Conservation (phyloP, 164 flowering plant genomes). For the Vitis riparia region DNA sequence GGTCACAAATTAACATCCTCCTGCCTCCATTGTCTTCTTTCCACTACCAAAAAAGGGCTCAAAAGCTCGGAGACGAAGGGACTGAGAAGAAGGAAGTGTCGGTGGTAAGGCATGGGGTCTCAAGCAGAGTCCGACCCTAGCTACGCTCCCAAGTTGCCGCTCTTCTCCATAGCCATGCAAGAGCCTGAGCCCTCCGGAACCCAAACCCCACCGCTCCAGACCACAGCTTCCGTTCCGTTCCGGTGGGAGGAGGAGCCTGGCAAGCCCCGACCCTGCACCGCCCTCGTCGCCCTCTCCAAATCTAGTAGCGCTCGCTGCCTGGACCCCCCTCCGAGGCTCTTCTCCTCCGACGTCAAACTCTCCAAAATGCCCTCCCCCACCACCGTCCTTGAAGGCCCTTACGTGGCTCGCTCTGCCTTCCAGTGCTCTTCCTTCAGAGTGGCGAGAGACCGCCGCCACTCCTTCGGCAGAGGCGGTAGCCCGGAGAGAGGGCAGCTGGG, state of each 20-base stretch:
- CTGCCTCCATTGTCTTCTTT: too few relatives aligned
- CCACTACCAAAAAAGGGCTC: too few relatives aligned
- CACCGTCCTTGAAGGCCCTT: conserved; percentile 49
- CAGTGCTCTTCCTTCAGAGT: conserved; percentile 37
- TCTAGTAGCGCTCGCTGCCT: conserved; percentile 9
- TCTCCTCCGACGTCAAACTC: not conserved
- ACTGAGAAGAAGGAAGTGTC: not conserved
- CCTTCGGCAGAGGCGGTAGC: conserved; percentile 15
- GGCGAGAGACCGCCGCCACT: conserved; percentile 18
- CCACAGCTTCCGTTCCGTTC: conserved; percentile 49
- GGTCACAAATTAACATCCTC: too few relatives aligned
- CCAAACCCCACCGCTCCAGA: conserved; percentile 43
- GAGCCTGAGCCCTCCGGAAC: conserved; percentile 36
- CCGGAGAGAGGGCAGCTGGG: conserved; percentile 21
- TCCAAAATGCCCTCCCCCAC: conserved; percentile 52
- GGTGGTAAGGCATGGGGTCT: conserved; percentile 9
- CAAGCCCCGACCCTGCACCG: conserved; percentile 42
- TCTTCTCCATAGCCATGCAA: conserved; percentile 16
- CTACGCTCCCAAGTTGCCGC: conserved; percentile 24
- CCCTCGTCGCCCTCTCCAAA: conserved; percentile 6
- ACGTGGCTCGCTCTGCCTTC: conserved; percentile 10
- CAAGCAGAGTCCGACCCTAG: conserved; percentile 15
- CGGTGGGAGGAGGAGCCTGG: conserved; percentile 70
- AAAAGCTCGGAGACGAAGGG: not conserved
- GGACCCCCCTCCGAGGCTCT: conserved; percentile 46